Evolutionary conservation across 225 moss, liverwort and hornwort species (phyloP).

Genomic region (Ulota crispa): DNA sequence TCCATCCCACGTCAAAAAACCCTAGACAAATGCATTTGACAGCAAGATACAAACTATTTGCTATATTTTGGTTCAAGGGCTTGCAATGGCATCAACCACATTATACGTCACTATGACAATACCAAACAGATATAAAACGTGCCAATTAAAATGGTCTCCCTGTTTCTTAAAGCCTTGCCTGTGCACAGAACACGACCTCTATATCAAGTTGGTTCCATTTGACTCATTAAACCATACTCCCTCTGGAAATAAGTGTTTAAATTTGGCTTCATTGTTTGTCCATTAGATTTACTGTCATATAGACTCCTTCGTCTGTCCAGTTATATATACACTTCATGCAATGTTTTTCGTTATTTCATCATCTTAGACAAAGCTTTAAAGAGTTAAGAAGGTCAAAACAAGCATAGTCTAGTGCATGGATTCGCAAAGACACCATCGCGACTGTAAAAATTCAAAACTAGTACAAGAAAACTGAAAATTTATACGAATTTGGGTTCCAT

Average conservation of each 20-base stretch:
- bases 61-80: background rate
- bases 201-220: background rate
- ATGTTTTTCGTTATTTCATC: too few relatives aligned
- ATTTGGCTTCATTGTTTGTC: too few relatives aligned
- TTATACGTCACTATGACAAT: background rate
- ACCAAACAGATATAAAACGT: background rate
- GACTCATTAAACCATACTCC: background rate
- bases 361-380: background rate
- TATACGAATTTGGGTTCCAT: background rate
- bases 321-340: too few relatives aligned
- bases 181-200: background rate
- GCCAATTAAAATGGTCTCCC: background rate
- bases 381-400: background rate
- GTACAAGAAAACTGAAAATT: background rate
- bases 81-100: background rate
- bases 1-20: conserved; percentile 1
- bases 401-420: background rate
- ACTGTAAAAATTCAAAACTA: background rate
- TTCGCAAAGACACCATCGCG: background rate
- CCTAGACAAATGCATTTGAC: background rate
- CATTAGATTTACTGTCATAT: too few relatives aligned
- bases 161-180: background rate
- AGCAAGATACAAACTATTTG: too few relatives aligned
- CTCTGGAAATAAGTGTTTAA: background rate
- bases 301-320: too few relatives aligned